These are phyloP conservation scores for Microdochium paspali DNA, from an alignment of 2,329 filamentous ascomycete species.

Conservation along the genomic window DNA sequence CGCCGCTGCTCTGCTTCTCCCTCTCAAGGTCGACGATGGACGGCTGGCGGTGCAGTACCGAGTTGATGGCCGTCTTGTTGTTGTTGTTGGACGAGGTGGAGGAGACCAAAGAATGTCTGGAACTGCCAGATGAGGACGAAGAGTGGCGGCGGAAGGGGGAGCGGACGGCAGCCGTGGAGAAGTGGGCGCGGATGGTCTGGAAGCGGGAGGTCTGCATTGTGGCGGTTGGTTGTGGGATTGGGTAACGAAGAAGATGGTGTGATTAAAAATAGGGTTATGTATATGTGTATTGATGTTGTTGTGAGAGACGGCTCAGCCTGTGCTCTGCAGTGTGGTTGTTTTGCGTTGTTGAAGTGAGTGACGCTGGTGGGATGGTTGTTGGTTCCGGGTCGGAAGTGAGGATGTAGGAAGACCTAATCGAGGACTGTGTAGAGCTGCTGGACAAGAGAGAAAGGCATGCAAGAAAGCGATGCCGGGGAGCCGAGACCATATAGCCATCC, in stretches of 20 bases:
- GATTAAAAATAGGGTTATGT: constrained; percentile 1
- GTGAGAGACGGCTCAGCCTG: constrained; percentile 7
- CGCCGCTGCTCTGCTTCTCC: constrained; percentile 42
- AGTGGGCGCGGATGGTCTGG: constrained; percentile 39
- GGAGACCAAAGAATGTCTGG: constrained; percentile 33
- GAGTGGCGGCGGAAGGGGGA: constrained; percentile 44
- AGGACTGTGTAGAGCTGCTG: neutral
- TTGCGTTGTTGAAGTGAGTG: neutral
- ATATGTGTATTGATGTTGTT: neutral
- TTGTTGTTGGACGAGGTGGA: constrained; percentile 31
- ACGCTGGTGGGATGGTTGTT: neutral
- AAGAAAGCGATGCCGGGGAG: neutral
- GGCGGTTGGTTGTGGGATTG: constrained; percentile 7
- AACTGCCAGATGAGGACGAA: constrained; percentile 31
- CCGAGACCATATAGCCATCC: neutral
- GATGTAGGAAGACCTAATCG: neutral
- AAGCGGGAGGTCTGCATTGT: constrained; percentile 39
- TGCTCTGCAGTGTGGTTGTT: neutral
- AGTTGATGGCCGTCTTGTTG: constrained; percentile 45
- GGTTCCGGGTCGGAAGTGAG: neutral
- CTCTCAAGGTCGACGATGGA: constrained; percentile 48
- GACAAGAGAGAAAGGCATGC: neutral
- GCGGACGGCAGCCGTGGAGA: constrained; percentile 38
- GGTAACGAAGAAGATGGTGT: constrained; percentile 1
- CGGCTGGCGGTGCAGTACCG: constrained; percentile 47